These are phyloP conservation scores for Dactylonectria macrodidyma DNA, from an alignment of 2,329 filamentous ascomycete species.

Conservation along the genomic window DNA sequence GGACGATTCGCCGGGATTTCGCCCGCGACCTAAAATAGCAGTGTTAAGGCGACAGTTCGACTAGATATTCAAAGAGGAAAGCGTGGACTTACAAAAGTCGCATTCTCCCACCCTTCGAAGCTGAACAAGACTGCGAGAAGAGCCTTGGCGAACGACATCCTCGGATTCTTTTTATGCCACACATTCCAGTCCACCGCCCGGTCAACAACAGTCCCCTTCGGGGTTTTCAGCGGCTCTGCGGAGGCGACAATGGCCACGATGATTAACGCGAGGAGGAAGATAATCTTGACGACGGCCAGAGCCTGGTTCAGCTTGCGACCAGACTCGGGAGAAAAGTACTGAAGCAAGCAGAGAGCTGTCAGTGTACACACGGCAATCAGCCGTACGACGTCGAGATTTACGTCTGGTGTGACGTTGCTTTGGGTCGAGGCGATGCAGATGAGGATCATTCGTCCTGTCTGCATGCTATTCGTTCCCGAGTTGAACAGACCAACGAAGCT, in stretches of 20 bases:
- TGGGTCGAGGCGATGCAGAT: constrained; percentile 1
- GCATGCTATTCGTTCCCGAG: constrained; percentile 22
- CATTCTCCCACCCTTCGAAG: constrained; percentile 24
- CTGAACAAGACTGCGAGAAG: constrained; percentile 12
- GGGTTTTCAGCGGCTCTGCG: not conserved
- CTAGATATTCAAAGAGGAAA: not conserved
- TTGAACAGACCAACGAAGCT: constrained; percentile 14
- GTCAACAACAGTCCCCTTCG: not conserved
- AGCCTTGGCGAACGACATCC: constrained; percentile 10
- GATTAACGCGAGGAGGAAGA: not conserved
- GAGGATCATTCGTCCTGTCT: constrained; percentile 10
- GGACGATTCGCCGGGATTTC: constrained; percentile 8
- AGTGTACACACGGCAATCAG: constrained; percentile 8
- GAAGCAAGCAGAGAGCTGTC: constrained; percentile 12
- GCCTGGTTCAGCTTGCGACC: constrained; percentile 16
- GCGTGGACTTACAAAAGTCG: constrained; percentile 7
- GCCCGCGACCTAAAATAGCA: constrained; percentile 6
- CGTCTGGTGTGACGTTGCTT: not conserved
- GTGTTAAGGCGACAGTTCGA: not conserved
- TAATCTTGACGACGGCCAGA: constrained; percentile 5
- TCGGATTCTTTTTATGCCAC: not conserved
- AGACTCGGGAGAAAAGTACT: constrained; percentile 19
- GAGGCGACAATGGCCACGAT: not conserved
- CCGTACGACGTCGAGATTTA: constrained; percentile 9
- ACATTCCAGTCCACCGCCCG: not conserved